phyloP scores from a whole-genome alignment of 164 flowering plant genomes.

The Liriodendron chinense region DNA sequence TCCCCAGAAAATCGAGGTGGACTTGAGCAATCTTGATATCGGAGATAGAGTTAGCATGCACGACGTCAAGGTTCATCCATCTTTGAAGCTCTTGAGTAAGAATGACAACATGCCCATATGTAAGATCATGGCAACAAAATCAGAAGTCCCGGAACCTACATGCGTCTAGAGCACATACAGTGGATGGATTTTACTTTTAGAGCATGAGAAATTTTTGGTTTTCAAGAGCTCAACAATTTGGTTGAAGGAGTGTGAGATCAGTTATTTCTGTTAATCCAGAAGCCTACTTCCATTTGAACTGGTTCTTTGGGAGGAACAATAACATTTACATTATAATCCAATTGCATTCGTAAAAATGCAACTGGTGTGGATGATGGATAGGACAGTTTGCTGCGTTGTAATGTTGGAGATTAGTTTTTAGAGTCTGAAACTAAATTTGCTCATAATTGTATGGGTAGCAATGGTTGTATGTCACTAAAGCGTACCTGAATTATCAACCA shows the following conservation, averaged over 20 bases:
- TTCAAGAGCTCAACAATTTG: not conserved
- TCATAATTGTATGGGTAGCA: not conserved
- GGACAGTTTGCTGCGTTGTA: not conserved
- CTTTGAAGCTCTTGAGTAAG: slow-evolving; percentile 70
- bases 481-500: no score
- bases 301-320: not conserved
- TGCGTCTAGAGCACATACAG: not conserved
- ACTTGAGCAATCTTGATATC: slow-evolving; percentile 77
- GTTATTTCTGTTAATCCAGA: not conserved
- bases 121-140: slow-evolving; percentile 39
- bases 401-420: no score
- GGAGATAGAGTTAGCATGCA: slow-evolving; percentile 55
- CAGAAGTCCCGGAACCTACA: not conserved
- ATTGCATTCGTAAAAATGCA: not conserved
- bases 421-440: no score
- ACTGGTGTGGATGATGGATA: not conserved
- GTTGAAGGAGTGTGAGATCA: not conserved
- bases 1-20: slow-evolving; percentile 80
- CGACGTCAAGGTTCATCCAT: slow-evolving; percentile 61
- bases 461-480: no score
- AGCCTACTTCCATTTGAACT: not conserved
- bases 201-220: not conserved
- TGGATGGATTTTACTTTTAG: not conserved
- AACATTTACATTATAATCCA: not conserved
- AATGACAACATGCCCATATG: slow-evolving; percentile 69